These are phyloP conservation scores for Persicaria tinctoria DNA, from an alignment of 148 eudicot species.

Conservation along the genomic window DNA sequence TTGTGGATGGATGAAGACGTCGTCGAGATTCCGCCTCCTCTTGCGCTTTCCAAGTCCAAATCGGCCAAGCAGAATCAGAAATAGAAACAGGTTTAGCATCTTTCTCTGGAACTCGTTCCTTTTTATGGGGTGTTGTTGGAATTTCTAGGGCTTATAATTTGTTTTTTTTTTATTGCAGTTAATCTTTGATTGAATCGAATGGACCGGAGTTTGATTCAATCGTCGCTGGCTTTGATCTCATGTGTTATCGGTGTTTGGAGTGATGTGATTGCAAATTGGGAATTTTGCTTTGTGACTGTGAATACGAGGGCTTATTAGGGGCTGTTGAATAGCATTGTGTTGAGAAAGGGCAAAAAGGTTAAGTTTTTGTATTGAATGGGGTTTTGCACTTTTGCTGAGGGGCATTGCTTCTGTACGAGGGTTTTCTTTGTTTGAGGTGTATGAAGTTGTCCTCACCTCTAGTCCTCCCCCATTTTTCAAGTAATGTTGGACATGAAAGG, in stretches of 20 bases:
- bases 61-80: slow-evolving; percentile 20
- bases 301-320: not conserved
- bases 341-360: not conserved
- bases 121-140: slow-evolving; percentile 4
- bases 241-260: not conserved
- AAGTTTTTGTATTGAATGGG: not conserved
- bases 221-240: not conserved
- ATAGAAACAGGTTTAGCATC: slow-evolving; percentile 16
- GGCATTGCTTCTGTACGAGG: not conserved
- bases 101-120: not conserved
- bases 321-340: not conserved
- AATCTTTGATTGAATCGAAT: not conserved
- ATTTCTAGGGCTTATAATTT: not conserved
- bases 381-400: not conserved
- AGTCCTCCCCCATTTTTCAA: not conserved
- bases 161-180: not conserved
- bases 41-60: slow-evolving; percentile 25
- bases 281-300: not conserved
- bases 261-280: not conserved
- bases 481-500: not conserved
- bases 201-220: not conserved
- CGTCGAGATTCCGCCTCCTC: slow-evolving; percentile 45
- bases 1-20: slow-evolving; percentile 38
- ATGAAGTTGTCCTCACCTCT: not conserved
- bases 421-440: not conserved